Conservation (phyloP, 78 protist genomes). For the Dictyostelium discoideum region dicty_2.7 NC_007090.3:24501-25000, state of each 20-base stretch:
- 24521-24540: conserved; percentile 26
- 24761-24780: conserved; percentile 57
- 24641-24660: not conserved
- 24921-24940: conserved; percentile 10
- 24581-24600: not conserved
- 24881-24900: conserved; percentile 18
- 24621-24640: not conserved
- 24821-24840: not conserved
- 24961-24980: no score
- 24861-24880: conserved; percentile 25
- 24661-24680: not conserved
- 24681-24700: conserved; percentile 14
- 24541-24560: conserved; percentile 41
- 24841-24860: not conserved
- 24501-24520: conserved; percentile 28
- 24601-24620: not conserved
- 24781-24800: conserved; percentile 39
- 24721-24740: conserved; percentile 48
- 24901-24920: conserved; percentile 1
- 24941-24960: conserved; percentile 24
- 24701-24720: conserved; percentile 39
- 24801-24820: not conserved
- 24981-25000: no score
- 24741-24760: conserved; percentile 49
- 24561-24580: conserved; percentile 18